phyloP scores from a whole-genome alignment of 495 filamentous ascomycete genomes.

The Annulohypoxylon bovei region DNA sequence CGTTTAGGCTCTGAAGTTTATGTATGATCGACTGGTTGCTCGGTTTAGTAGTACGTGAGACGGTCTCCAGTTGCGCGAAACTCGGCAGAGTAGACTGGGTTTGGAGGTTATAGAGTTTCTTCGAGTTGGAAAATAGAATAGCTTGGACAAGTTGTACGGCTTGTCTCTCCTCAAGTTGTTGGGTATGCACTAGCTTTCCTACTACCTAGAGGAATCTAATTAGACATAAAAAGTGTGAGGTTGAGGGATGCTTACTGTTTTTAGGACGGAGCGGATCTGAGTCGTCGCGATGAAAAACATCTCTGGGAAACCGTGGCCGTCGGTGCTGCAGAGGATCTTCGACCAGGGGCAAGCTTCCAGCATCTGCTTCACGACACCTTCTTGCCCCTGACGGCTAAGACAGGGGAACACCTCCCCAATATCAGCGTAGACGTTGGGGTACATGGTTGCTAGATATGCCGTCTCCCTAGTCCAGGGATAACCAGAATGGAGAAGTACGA shows the following conservation, averaged over 20 bases:
- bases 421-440: conserved; percentile 85
- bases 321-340: conserved; percentile 86
- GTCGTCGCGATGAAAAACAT: conserved; percentile 80
- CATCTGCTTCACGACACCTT: conserved; percentile 74
- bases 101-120: conserved; percentile 68
- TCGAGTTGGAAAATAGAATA: conserved; percentile 77
- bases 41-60: neutral
- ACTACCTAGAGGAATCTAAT: conserved; percentile 60
- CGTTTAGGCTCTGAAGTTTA: conserved; percentile 16
- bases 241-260: conserved; percentile 58
- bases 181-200: conserved; percentile 67
- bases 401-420: conserved; percentile 88
- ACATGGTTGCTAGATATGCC: conserved; percentile 82
- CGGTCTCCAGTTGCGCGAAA: conserved; percentile 10
- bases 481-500: conserved; percentile 83
- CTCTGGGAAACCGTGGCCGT: conserved; percentile 86
- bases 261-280: conserved; percentile 80
- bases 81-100: conserved; percentile 10
- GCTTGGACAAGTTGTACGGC: conserved; percentile 67
- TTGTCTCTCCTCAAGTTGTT: conserved; percentile 64
- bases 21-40: conserved; percentile 44
- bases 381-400: conserved; percentile 82
- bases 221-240: neutral
- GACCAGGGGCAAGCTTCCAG: conserved; percentile 79
- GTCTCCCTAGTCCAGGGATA: conserved; percentile 88